Conservation (phyloP, 2,329 filamentous ascomycete genomes). For the Penicillium rolfsii region DNA sequence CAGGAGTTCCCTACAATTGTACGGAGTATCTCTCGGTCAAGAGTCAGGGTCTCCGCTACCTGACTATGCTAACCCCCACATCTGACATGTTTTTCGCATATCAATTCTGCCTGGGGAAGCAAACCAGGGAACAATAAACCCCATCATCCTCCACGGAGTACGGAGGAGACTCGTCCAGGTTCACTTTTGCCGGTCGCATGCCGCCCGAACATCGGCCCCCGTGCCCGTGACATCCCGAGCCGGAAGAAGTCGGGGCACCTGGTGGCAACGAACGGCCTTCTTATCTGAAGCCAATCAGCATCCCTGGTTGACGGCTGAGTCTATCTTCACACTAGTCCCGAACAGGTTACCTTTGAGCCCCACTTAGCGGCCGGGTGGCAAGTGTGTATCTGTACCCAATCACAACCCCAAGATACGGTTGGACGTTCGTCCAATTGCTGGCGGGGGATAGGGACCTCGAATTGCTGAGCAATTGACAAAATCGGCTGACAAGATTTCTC, state of each 20-base stretch:
- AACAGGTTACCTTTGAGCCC: constrained; percentile 4
- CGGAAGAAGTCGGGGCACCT: constrained; percentile 10
- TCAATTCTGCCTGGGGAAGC: background rate
- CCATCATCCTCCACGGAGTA: background rate
- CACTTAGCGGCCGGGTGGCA: constrained; percentile 17
- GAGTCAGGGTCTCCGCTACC: background rate
- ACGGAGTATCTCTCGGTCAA: background rate
- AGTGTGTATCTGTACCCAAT: constrained; percentile 35
- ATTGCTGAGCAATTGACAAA: background rate
- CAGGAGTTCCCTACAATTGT: background rate
- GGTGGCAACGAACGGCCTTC: constrained; percentile 10
- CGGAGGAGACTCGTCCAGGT: too few relatives aligned
- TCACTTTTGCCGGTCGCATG: background rate
- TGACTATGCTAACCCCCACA: background rate
- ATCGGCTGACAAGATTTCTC: background rate
- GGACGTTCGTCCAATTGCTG: constrained; percentile 22
- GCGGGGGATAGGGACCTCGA: constrained; percentile 11
- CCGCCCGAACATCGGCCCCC: constrained; percentile 8
- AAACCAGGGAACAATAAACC: background rate
- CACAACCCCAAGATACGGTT: constrained; percentile 10
- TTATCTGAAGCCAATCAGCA: constrained; percentile 21
- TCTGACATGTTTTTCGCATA: background rate
- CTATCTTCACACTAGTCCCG: constrained; percentile 3
- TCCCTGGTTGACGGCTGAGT: background rate
- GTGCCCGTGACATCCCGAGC: constrained; percentile 11